Evolutionary conservation across 257 asterid species (phyloP).

Genomic region (Fraxinus cuspidata): DNA sequence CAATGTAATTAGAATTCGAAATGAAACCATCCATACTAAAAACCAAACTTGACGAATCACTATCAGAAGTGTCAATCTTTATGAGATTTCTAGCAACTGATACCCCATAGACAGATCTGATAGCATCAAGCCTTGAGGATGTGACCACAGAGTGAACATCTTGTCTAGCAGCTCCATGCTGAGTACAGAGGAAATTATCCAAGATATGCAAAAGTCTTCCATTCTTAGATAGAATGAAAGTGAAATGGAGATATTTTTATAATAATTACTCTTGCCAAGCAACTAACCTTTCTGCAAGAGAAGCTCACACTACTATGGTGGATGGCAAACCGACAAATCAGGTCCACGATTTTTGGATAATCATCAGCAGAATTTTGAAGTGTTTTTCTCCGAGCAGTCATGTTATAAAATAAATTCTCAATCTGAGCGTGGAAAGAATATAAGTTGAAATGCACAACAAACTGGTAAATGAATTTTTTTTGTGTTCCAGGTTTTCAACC

Average conservation of each 20-base stretch:
- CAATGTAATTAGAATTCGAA: slow-evolving; percentile 77
- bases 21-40: slow-evolving; percentile 89
- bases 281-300: slow-evolving; percentile 92
- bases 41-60: slow-evolving; percentile 53
- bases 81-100: slow-evolving; percentile 81
- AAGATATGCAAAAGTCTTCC: slow-evolving; percentile 16
- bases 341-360: slow-evolving; percentile 87
- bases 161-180: slow-evolving; percentile 96
- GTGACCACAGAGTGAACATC: slow-evolving; percentile 83
- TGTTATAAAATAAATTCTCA: slow-evolving; percentile 88
- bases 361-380: slow-evolving; percentile 95
- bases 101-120: slow-evolving; percentile 79
- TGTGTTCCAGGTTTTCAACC: not conserved
- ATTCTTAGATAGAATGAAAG: slow-evolving; percentile 28
- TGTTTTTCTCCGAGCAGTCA: slow-evolving; percentile 90
- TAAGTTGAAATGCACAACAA: slow-evolving; percentile 2
- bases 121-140: slow-evolving; percentile 83
- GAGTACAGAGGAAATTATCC: slow-evolving; percentile 22
- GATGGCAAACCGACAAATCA: slow-evolving; percentile 85
- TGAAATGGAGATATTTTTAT: not conserved
- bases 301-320: slow-evolving; percentile 80
- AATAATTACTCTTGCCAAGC: slow-evolving; percentile 16
- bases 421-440: slow-evolving; percentile 42
- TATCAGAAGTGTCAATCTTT: slow-evolving; percentile 65
- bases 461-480: not conserved